Base-by-base conservation (phyloP, 2,329 filamentous ascomycete genomes). In the Penicillium sp. region DNA sequence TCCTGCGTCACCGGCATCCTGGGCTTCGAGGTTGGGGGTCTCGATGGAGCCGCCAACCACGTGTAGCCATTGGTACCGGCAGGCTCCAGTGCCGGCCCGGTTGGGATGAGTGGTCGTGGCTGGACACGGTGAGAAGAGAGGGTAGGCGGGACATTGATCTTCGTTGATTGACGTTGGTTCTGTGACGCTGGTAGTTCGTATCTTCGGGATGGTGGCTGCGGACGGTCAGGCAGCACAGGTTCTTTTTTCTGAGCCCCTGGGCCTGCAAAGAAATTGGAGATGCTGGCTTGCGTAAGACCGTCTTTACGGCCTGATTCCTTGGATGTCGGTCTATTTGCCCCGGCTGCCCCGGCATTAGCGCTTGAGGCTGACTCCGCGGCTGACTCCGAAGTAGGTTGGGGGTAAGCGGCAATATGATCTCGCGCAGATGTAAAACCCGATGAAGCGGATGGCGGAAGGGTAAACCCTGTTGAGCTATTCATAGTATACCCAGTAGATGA, bases 401-500 rank as follows among this genome's bases (percentile, higher is more conserved):
- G 61, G 14, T 67, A 69, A 1, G 65, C 70, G 48, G 72, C 71
- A 27, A 75, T 80, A 60, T 87, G 84, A 18, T 80, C 75, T 9
- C 80, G 79, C 2, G 85, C 84, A 9, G 83, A 83, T n/a, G 83
- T 83, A 59, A 90, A 89, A 0, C 83, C 85, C 0, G 81, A 75
- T 8, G 83, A 72, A 27, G 73, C 53, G 6, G 69, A 71, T 27
- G 78, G 75, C 5, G 73, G 64, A 22, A 65, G 61, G 4, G 68
- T 69, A 29, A 72, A 73, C 27, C 63, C 67, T 2, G 61, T 60
- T 0, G 80, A 73, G 50, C 79, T 75, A 43, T 84, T 81, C 84
- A 88, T 88, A 0, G 85, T 88, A 5, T 85, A 88, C 4, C 73
- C 63, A 54, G 84, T 83, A 1, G 64, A 46, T 53, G 75, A 58